Evolutionary conservation across 2,329 filamentous ascomycete genomes (phyloP).

Genomic region (Colletotrichum eremochloae): DNA sequence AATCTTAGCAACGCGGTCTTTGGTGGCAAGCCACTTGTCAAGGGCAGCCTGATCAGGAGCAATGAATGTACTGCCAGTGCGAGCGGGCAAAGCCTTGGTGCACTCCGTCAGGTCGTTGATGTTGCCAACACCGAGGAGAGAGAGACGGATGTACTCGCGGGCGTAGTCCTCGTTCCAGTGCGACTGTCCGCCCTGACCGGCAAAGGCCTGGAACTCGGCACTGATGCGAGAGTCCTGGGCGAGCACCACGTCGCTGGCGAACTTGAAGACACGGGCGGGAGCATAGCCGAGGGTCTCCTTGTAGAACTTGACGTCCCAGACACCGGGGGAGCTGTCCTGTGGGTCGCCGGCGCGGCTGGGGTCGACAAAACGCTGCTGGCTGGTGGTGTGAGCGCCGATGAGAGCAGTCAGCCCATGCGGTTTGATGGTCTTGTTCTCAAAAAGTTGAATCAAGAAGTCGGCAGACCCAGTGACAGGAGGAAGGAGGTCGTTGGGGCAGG

Average conservation of each 20-base stretch:
- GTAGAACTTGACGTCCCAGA: slow-evolving; percentile 68
- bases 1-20: slow-evolving; percentile 54
- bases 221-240: slow-evolving; percentile 53
- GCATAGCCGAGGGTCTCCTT: slow-evolving; percentile 52
- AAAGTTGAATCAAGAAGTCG: slow-evolving; percentile 61
- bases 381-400: slow-evolving; percentile 66
- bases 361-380: slow-evolving; percentile 62
- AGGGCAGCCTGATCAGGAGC: slow-evolving; percentile 34
- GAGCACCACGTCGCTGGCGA: slow-evolving; percentile 58
- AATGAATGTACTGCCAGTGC: slow-evolving; percentile 43
- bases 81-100: slow-evolving; percentile 62
- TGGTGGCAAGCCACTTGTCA: slow-evolving; percentile 47
- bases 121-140: slow-evolving; percentile 67
- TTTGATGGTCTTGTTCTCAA: slow-evolving; percentile 66
- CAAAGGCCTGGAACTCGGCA: slow-evolving; percentile 56
- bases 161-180: slow-evolving; percentile 64
- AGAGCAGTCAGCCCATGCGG: slow-evolving; percentile 65
- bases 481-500: slow-evolving; percentile 57
- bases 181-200: slow-evolving; percentile 49
- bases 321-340: slow-evolving; percentile 64
- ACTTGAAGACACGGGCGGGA: slow-evolving; percentile 55
- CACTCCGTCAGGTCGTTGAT: slow-evolving; percentile 69
- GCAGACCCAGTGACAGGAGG: slow-evolving; percentile 59
- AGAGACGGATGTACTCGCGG: slow-evolving; percentile 65
- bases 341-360: slow-evolving; percentile 56